Evolutionary conservation across 202 grass and related monocot species (phyloP), one percentile per base, ranked within the genome.

Genomic region (Zoysia matrella): DNA sequence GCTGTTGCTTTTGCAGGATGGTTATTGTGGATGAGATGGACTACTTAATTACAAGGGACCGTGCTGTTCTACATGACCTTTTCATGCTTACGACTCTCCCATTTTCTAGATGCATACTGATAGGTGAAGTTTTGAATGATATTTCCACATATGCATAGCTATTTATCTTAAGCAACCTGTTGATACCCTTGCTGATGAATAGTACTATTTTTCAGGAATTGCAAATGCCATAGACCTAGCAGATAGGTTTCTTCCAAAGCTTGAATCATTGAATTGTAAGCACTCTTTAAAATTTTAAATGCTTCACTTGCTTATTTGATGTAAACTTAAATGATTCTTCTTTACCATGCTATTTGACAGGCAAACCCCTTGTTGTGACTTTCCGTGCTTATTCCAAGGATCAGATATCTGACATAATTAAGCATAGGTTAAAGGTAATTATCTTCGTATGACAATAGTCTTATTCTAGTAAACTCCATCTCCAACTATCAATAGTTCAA

Each of bases 1-100:
- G 52, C 47, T 62, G 22, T 4, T 83, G 58, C 71, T 72, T 14
- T 51, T 81, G 72, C 67, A 99, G 96, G 65, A 81, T 99, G 87
- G 83, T 99, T 40, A 80, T 99, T 79, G 89, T 90, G 55, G 96
- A 99, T 71, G 96, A 99, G 91, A 95, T 99, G 89, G 93, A 99
- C 79, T 99, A 94, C 69, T 87, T 96, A 50, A 90, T 99, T 83
- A 99, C 93, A 74, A 95, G 87, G 81, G 96, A 99, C 60, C 74
- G 85, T 3, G 88, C 83, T 45, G 91, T 99, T 60, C 80, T 99
- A 63, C 96, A 99, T 89, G 87, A 99, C 83, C 91, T 96, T 87
- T 99, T 99, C 78, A 95, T 95, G 89, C 96, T 99, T 51, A 99
- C 91, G 0, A 92, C 96, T 48, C 88, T 78, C 72, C 87, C 84